Conservation (phyloP, 352 stramenopile genomes). For the Phytophthora lateralis region DNA sequence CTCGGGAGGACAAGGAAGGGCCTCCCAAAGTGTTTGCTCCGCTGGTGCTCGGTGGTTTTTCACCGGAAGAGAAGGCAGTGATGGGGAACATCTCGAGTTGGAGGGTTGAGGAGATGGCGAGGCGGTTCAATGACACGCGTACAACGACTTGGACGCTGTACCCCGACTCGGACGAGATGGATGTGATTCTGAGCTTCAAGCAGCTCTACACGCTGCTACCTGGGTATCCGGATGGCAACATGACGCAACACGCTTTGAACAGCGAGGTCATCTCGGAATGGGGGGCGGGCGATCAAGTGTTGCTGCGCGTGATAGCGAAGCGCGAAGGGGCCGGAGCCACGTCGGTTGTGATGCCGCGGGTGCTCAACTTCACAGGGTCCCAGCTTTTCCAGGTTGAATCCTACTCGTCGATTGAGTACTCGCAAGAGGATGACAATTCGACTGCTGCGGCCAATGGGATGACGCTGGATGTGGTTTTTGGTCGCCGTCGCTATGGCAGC, state of each 20-base stretch:
- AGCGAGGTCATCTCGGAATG: slow-evolving; percentile 36
- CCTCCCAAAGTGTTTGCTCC: slow-evolving; percentile 22
- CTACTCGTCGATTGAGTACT: slow-evolving; percentile 37
- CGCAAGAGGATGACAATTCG: slow-evolving; percentile 15
- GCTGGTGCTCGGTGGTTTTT: slow-evolving; percentile 40
- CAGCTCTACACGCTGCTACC: slow-evolving; percentile 61
- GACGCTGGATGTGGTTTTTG: slow-evolving; percentile 38
- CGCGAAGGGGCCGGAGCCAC: slow-evolving; percentile 22
- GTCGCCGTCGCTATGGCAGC: slow-evolving; percentile 40
- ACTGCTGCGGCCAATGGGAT: slow-evolving; percentile 11
- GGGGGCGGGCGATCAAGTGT: slow-evolving; percentile 43
- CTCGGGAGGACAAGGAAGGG: slow-evolving; percentile 4
- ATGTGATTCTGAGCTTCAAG: slow-evolving; percentile 62
- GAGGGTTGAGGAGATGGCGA: slow-evolving; percentile 20
- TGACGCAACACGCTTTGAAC: slow-evolving; percentile 20
- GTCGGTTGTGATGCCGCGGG: slow-evolving; percentile 40
- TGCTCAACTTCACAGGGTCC: slow-evolving; percentile 52
- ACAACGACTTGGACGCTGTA: slow-evolving; percentile 51
- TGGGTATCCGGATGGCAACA: slow-evolving; percentile 32
- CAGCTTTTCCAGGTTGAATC: slow-evolving; percentile 48
- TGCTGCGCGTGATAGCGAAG: slow-evolving; percentile 41
- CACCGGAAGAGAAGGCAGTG: slow-evolving; percentile 19
- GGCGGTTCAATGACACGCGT: slow-evolving; percentile 35
- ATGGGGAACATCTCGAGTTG: slow-evolving; percentile 25
- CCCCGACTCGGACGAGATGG: slow-evolving; percentile 39